phyloP scores from a whole-genome alignment of 176 grass and related monocot genomes.

The Oryza glaberrima region DNA sequence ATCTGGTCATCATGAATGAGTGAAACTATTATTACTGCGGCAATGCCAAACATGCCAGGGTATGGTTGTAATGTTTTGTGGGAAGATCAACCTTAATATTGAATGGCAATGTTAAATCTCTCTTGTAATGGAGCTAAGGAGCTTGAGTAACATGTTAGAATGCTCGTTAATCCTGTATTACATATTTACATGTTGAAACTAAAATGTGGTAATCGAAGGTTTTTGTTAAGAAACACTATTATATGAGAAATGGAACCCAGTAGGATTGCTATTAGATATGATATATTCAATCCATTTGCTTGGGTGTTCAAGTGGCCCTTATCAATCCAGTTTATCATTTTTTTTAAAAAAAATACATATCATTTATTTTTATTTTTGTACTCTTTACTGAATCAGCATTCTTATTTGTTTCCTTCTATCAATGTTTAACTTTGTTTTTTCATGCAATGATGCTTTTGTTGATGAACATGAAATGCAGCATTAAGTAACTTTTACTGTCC shows the following conservation, averaged over 20 bases:
- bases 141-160: neutral
- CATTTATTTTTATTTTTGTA: too few relatives aligned
- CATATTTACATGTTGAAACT: neutral
- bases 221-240: neutral
- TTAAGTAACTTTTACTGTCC: neutral
- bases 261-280: neutral
- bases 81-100: too few relatives aligned
- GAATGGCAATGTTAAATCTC: too few relatives aligned
- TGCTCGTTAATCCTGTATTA: neutral
- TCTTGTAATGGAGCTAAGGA: neutral
- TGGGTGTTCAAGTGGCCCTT: neutral
- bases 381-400: too few relatives aligned
- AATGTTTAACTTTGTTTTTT: neutral
- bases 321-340: neutral
- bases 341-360: neutral
- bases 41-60: neutral
- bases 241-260: neutral
- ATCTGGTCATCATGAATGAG: neutral
- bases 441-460: neutral
- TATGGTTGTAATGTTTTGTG: too few relatives aligned
- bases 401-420: neutral
- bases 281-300: neutral
- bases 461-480: neutral
- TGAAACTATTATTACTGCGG: neutral
- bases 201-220: neutral